Evolutionary conservation across 805 yeast species (phyloP).

Genomic region (Sugiyamaella qingdaonensis): DNA sequence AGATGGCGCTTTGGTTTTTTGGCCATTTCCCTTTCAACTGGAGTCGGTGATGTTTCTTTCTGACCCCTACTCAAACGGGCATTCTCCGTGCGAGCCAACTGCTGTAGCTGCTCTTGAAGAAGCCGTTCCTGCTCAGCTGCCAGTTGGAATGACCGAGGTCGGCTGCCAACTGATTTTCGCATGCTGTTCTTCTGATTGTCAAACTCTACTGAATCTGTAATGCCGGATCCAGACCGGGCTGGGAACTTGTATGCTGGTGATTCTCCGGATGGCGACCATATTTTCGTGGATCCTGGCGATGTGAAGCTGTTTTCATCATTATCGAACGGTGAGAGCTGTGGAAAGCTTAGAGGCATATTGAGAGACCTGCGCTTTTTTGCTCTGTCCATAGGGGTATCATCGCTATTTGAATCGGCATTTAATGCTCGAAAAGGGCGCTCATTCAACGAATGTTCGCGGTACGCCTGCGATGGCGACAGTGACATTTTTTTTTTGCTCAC

Average conservation of each 20-base stretch:
- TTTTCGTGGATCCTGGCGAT: background rate
- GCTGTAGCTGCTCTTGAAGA: constrained; percentile 25
- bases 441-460: background rate
- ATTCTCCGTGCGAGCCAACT: constrained; percentile 28
- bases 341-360: constrained; percentile 9
- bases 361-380: constrained; percentile 19
- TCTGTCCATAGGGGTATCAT: background rate
- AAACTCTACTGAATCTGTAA: background rate
- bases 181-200: background rate
- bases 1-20: background rate
- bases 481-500: background rate
- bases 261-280: background rate
- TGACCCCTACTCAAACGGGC: constrained; percentile 16
- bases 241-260: background rate
- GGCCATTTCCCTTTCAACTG: background rate
- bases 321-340: constrained; percentile 1
- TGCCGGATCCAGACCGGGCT: background rate
- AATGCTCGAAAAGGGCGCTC: background rate
- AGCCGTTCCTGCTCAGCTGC: constrained; percentile 21
- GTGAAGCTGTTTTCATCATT: constrained; percentile 1
- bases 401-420: background rate
- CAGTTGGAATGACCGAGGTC: constrained; percentile 16
- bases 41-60: background rate
- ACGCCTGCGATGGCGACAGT: background rate
- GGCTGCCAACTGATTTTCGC: background rate